phyloP scores from a whole-genome alignment of 1,284 basidiomycete species.

The Ustilago hordei region DNA sequence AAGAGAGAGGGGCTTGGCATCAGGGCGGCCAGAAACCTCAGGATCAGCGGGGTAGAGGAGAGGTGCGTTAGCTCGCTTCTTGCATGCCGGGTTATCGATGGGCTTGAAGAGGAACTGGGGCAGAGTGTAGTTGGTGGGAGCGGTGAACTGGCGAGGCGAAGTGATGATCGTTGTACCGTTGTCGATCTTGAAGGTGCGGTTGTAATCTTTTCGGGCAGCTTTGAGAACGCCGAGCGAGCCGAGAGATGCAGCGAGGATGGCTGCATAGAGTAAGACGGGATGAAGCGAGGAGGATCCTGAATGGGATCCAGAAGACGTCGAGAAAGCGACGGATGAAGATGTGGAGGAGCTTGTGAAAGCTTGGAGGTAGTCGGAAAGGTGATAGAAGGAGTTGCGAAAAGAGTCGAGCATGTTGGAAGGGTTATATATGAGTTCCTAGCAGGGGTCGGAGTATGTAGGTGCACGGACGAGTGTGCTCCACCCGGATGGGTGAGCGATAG shows the following conservation, averaged over 20 bases:
- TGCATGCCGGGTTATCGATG: constrained; percentile 38
- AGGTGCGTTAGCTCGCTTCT: constrained; percentile 32
- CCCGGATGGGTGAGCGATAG: constrained; percentile 7
- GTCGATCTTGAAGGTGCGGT: constrained; percentile 33
- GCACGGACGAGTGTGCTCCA: not conserved
- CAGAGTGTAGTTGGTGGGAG: constrained; percentile 50
- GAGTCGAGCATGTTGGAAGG: constrained; percentile 17
- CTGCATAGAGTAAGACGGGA: constrained; percentile 29
- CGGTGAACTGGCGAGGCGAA: constrained; percentile 43
- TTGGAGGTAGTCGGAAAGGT: constrained; percentile 31
- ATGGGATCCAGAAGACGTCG: constrained; percentile 4
- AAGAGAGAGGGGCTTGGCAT: constrained; percentile 51
- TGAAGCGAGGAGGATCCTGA: constrained; percentile 1
- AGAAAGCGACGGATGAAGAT: constrained; percentile 13
- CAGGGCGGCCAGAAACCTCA: constrained; percentile 31
- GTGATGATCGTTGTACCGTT: constrained; percentile 53
- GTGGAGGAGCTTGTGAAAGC: constrained; percentile 13
- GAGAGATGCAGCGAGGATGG: constrained; percentile 26
- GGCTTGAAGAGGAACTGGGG: constrained; percentile 60
- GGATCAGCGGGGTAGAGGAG: constrained; percentile 54
- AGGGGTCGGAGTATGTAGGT: not conserved
- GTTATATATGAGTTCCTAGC: constrained; percentile 19
- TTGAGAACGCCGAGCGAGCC: constrained; percentile 15
- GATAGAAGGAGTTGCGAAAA: constrained; percentile 24
- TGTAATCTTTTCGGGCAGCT: constrained; percentile 25